Base-by-base conservation (phyloP, 495 filamentous ascomycete species). In the Aspergillus bridgeri region DNA sequence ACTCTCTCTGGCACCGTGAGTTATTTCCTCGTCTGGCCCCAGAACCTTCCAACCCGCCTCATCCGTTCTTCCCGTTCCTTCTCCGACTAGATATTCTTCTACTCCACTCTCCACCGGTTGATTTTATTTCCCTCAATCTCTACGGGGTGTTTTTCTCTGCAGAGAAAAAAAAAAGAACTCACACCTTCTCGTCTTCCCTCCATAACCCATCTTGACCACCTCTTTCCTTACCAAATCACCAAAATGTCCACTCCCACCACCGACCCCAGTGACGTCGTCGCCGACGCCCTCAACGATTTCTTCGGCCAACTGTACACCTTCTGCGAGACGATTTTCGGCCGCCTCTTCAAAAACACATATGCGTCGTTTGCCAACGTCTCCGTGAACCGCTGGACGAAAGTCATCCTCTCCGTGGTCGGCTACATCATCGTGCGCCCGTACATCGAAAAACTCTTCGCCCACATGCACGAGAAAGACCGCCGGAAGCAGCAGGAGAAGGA, bases 401-500 rank as follows among this genome's bases (percentile, higher is more conserved):
- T 89, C 23, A 69, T 86, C 56, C 74, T 80, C 54, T 75, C 87
- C 49, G 82, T 86, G 15, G 73, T 86, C 48, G 75, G 73, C 64
- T 90, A 90, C 72, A 44, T 83, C 57, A 70, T 90, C 17, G 57
- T 90, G n/a, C 80, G 88, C 4, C 86, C 87, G 0, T 87, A 85
- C 64, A 74, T 90, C 53, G 82, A 66, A 67, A 75, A 62, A 60
- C 79, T 71, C 49, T 79, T 79, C 59, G 70, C 77, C 15, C 75
- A 80, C 53, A 77, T 81, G 64, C 76, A 82, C 9, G 84, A 86
- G 29, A 81, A 79, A 42, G 81, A 84, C 45, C 76, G 73, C 25
- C 76, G 77, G 11, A 80, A 79, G 65, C 74, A 80, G 53, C 76
- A 73, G 60, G 77, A 74, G 62, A 77, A 78, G 72, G 69, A 79